Evolutionary conservation across 108 stramenopile species (phyloP), one percentile per base, ranked within the genome.

Genomic region (Skeletonema menzelii): DNA sequence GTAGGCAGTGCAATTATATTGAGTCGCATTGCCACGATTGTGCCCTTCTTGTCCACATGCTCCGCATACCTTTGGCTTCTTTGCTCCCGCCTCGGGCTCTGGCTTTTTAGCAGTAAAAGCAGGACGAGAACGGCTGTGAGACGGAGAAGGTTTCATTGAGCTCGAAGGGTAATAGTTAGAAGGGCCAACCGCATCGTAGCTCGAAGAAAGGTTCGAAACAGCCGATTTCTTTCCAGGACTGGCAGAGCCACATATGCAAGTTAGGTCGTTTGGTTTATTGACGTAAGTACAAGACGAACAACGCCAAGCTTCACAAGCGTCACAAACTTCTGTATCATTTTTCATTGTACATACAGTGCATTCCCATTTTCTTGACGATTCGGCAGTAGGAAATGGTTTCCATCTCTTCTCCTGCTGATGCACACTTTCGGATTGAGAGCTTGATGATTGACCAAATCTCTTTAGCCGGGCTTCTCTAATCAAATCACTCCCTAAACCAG

Each of bases 21-120:
- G 65, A 15, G 85, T 85, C 19, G 85, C 85, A 40, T 65, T 65
- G 11, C 77, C 67, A 53, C 85, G 42, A 58, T 82, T 85, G 56
- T 85, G 85, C 8, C 81, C 85, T 59, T 76, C 63, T 8, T 63
- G 28, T 57, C 81, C 84, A 71, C 85, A 85, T 4, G 85, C 85
- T 58, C 78, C 82, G 62, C 85, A 85, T 14, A 75, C 57, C 22
- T 20, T 44, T 32, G 40, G 19, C 57, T 77, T 82, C 14, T 17
- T 56, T 61, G 63, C 31, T 30, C 35, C 57, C 12, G 15, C 67
- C 0, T 24, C 5, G 22, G 59, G 19, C 1, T 19, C 6, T 1
- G 28, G 59, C 5, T 60, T 60, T 5, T 6, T 17, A 4, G n/a
- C 31, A 15, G 22, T 26, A 35, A 10, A 60, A 20, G 59, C 3